Evolutionary conservation across 139 green algal genomes (phyloP).

Genomic region (Prasinococcaceae sp.): DNA sequence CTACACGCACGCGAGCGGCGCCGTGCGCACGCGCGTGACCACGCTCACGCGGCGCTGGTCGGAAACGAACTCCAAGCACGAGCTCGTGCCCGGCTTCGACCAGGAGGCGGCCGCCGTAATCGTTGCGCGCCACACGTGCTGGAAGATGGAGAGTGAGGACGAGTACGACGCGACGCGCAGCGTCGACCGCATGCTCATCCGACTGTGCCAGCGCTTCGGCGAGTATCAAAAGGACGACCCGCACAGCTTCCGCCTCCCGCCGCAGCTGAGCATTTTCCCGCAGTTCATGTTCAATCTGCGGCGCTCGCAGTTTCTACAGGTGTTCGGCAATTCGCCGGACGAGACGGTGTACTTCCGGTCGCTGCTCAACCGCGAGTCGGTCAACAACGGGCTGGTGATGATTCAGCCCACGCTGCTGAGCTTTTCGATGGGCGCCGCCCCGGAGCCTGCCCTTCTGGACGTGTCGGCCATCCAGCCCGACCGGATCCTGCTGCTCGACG

Average conservation of each 20-base stretch:
- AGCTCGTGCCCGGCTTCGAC: conserved; percentile 83
- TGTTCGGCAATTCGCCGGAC: conserved; percentile 90
- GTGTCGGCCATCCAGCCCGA: conserved; percentile 82
- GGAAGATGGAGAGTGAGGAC: conserved; percentile 47
- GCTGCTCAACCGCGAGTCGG: conserved; percentile 61
- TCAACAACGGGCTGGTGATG: conserved; percentile 72
- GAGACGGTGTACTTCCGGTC: conserved; percentile 90
- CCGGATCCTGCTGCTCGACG: conserved; percentile 88
- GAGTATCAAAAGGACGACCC: conserved; percentile 87
- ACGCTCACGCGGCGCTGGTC: conserved; percentile 66
- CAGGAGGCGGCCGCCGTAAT: conserved; percentile 86
- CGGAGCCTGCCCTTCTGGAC: conserved; percentile 86
- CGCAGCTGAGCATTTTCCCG: conserved; percentile 76
- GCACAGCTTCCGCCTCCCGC: conserved; percentile 67
- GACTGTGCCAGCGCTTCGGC: conserved; percentile 44
- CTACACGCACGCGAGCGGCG: conserved; percentile 32
- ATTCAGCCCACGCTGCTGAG: conserved; percentile 77
- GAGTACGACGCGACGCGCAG: conserved; percentile 95
- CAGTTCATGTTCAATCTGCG: conserved; percentile 99
- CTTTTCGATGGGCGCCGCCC: conserved; percentile 60
- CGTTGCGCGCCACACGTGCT: conserved; percentile 39
- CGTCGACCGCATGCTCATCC: conserved; percentile 72
- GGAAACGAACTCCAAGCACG: conserved; percentile 1
- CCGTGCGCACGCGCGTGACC: conserved; percentile 65
- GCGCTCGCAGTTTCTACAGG: conserved; percentile 84